Percentiles rank a stretch among this genome's conserved stretches.
These are phyloP conservation scores for Ogataea degrootiae DNA, from an alignment of 805 yeast species.

Conservation along the genomic window DNA sequence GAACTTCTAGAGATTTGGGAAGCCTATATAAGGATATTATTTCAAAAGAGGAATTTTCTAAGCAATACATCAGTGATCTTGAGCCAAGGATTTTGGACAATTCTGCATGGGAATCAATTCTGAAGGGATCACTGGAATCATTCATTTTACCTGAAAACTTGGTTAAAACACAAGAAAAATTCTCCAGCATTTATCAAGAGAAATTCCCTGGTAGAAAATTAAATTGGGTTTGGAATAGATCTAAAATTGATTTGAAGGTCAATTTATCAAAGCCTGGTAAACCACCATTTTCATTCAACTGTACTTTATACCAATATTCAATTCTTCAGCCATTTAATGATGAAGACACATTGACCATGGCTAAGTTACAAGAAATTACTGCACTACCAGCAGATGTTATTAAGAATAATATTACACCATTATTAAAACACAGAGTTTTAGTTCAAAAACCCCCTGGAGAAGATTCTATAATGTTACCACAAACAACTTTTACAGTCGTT, in stretches of 20 bases:
- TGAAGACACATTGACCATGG: conserved; percentile 51
- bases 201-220: conserved; percentile 85
- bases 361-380: conserved; percentile 60
- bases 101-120: conserved; percentile 29
- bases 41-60: conserved; percentile 10
- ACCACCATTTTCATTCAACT: conserved; percentile 75
- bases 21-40: conserved; percentile 25
- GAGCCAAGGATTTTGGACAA: conserved; percentile 31
- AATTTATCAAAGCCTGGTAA: conserved; percentile 76
- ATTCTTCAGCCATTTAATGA: conserved; percentile 82
- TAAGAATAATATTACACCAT: conserved; percentile 72
- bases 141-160: conserved; percentile 68
- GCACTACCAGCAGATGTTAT: conserved; percentile 62
- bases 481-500: conserved; percentile 64
- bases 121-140: conserved; percentile 31
- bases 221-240: conserved; percentile 94
- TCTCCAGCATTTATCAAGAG: conserved; percentile 62
- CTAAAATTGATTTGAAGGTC: conserved; percentile 88
- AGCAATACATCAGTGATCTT: conserved; percentile 23
- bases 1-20: conserved; percentile 74
- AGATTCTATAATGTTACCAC: conserved; percentile 45
- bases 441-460: conserved; percentile 60
- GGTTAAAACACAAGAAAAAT: conserved; percentile 55
- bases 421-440: conserved; percentile 72
- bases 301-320: conserved; percentile 82